These are phyloP conservation scores for Gynandropsis gynandra DNA, from an alignment of 345 rosid genomes.

Conservation along the genomic window DNA sequence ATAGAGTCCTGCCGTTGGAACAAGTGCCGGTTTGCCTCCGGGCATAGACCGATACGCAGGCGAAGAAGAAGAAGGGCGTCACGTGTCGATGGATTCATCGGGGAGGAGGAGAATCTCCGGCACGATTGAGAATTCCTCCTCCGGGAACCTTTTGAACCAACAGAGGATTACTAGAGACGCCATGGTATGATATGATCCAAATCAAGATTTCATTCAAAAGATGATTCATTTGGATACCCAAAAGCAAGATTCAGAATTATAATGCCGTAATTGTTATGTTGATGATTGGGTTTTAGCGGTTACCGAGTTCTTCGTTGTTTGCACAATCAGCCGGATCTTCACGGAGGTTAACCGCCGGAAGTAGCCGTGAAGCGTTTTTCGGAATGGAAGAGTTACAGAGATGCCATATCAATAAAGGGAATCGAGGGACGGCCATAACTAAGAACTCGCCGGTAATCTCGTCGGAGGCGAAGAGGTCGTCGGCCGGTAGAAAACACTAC, in stretches of 20 bases:
- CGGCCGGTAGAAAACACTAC: conserved; percentile 29
- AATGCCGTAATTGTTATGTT: background rate
- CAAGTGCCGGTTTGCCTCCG: conserved; percentile 59
- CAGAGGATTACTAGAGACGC: conserved; percentile 32
- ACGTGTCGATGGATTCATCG: conserved; percentile 50
- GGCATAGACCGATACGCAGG: conserved; percentile 53
- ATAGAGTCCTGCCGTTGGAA: conserved; percentile 60
- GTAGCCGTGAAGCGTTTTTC: conserved; percentile 44
- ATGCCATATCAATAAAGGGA: conserved; percentile 39
- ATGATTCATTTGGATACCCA: too few species aligned
- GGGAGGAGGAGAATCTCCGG: conserved; percentile 60
- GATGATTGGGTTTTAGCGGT: conserved; percentile 25
- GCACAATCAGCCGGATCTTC: conserved; percentile 57
- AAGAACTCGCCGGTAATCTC: conserved; percentile 10
- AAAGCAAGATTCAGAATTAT: background rate
- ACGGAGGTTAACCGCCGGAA: conserved; percentile 40
- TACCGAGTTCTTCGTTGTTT: conserved; percentile 45
- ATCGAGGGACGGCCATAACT: conserved; percentile 32
- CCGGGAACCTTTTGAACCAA: conserved; percentile 63
- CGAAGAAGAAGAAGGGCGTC: conserved; percentile 55
- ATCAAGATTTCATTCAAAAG: background rate
- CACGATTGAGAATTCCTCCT: conserved; percentile 38
- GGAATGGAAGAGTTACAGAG: conserved; percentile 55
- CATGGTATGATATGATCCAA: conserved; percentile 30
- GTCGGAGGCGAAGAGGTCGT: conserved; percentile 17